A percentile compares a stretch with the other conserved stretches of the same genome.
Conservation (phyloP, 208 protist genomes). For the Leishmania turanica region DNA sequence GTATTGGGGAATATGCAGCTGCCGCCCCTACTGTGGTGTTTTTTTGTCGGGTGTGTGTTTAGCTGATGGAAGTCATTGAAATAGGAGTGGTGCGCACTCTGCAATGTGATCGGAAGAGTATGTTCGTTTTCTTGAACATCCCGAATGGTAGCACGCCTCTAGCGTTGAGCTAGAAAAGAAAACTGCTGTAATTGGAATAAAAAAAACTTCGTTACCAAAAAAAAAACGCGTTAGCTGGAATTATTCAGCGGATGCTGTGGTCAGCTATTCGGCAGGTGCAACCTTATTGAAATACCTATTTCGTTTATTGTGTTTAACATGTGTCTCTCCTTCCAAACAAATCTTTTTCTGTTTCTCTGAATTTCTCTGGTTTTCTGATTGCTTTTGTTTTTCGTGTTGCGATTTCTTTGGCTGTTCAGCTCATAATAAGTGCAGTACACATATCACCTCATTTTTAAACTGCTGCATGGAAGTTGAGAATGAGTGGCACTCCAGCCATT, state of each 20-base stretch:
- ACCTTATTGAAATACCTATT: no score
- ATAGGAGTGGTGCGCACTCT: neutral
- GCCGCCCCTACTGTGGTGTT: neutral
- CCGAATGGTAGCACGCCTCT: neutral
- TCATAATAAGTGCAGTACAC: neutral
- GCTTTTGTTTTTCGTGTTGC: no score
- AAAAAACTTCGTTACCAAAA: neutral
- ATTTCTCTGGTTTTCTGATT: neutral
- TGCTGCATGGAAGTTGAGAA: neutral
- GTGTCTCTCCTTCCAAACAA: no score
- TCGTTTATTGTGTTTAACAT: accelerated
- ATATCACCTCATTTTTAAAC: neutral
- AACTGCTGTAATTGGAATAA: neutral
- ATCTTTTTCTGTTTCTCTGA: neutral
- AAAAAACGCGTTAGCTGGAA: neutral
- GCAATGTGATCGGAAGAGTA: no score
- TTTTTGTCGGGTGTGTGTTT: neutral
- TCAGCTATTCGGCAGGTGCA: no score
- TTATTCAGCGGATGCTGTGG: neutral
- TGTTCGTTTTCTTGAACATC: no score
- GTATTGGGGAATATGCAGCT: neutral
- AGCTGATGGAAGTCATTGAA: neutral
- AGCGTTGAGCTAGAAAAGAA: neutral
- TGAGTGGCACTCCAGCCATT: neutral
- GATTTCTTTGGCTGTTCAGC: neutral